These are phyloP conservation scores for Pythium rhizo-oryzae DNA, from an alignment of 352 stramenopile species.

Conservation along the genomic window DNA sequence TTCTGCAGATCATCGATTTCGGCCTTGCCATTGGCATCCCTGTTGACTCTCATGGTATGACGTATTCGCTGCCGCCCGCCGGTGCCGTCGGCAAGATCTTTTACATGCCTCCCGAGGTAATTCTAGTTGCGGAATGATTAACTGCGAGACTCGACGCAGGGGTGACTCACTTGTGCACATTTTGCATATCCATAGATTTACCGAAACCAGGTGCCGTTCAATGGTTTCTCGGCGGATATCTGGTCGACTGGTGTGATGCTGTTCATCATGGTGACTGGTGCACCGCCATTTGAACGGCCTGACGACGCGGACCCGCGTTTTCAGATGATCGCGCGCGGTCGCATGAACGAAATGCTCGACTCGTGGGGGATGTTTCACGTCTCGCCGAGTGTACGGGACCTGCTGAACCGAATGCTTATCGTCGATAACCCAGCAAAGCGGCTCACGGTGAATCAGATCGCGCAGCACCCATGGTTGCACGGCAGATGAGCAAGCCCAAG, in stretches of 20 bases:
- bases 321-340: conserved; percentile 82
- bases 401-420: conserved; percentile 80
- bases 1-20: conserved; percentile 86
- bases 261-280: conserved; percentile 95
- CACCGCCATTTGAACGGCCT: conserved; percentile 89
- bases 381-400: conserved; percentile 66
- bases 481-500: conserved; percentile 41
- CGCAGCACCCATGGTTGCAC: conserved; percentile 80
- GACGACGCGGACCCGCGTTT: conserved; percentile 82
- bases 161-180: neutral
- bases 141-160: neutral
- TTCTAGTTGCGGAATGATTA: neutral
- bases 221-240: conserved; percentile 92
- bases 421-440: conserved; percentile 76
- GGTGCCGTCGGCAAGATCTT: conserved; percentile 89
- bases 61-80: conserved; percentile 78
- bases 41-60: conserved; percentile 84
- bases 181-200: conserved; percentile 59
- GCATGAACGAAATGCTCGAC: conserved; percentile 86
- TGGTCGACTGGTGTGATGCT: conserved; percentile 95
- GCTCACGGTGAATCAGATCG: conserved; percentile 84
- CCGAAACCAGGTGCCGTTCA: conserved; percentile 90
- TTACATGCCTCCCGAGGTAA: conserved; percentile 88
- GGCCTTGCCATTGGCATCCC: conserved; percentile 84
- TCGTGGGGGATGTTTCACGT: conserved; percentile 88